Percentiles rank a stretch among this genome's conserved stretches.
phyloP scores from a whole-genome alignment of 2,329 filamentous ascomycete species.

The Diaporthe ampelina region DNA sequence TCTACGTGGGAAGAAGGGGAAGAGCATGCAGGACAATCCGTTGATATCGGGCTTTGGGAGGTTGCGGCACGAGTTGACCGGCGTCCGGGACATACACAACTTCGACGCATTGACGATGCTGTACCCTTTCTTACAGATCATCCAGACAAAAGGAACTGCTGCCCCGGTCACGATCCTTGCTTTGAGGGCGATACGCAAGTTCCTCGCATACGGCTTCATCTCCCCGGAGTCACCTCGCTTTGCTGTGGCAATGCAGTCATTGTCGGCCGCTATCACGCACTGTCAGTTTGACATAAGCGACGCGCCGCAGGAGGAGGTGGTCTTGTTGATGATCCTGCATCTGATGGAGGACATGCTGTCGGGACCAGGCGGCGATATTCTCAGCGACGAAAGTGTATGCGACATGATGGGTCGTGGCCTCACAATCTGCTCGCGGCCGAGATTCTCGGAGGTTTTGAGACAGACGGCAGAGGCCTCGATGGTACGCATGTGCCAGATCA shows the following conservation, averaged over 20 bases:
- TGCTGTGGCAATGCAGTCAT: slow-evolving; percentile 90
- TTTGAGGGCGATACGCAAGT: slow-evolving; percentile 93
- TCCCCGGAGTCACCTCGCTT: slow-evolving; percentile 87
- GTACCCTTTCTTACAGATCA: slow-evolving; percentile 95
- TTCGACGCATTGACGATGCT: slow-evolving; percentile 93
- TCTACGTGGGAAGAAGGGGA: slow-evolving; percentile 92
- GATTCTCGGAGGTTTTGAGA: slow-evolving; percentile 90
- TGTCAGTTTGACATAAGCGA: slow-evolving; percentile 98
- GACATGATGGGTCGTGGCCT: slow-evolving; percentile 99
- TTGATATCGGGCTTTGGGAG: slow-evolving; percentile 95
- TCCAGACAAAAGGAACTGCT: slow-evolving; percentile 94
- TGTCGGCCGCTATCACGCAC: slow-evolving; percentile 96
- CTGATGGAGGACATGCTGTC: slow-evolving; percentile 99
- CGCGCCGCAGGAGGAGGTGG: slow-evolving; percentile 93
- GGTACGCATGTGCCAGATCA: slow-evolving; percentile 99
- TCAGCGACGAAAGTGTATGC: slow-evolving; percentile 98
- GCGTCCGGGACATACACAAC: slow-evolving; percentile 87
- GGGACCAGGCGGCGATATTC: slow-evolving; percentile 88
- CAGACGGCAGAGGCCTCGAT: slow-evolving; percentile 96
- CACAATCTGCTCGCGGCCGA: slow-evolving; percentile 95
- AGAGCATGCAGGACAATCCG: slow-evolving; percentile 97
- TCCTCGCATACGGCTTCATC: slow-evolving; percentile 95
- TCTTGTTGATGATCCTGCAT: slow-evolving; percentile 92
- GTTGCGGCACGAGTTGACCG: slow-evolving; percentile 87
- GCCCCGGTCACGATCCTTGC: slow-evolving; percentile 96